These are phyloP conservation scores for Diplocarpon mali DNA, from an alignment of 2,329 filamentous ascomycete species.

Conservation along the genomic window DNA sequence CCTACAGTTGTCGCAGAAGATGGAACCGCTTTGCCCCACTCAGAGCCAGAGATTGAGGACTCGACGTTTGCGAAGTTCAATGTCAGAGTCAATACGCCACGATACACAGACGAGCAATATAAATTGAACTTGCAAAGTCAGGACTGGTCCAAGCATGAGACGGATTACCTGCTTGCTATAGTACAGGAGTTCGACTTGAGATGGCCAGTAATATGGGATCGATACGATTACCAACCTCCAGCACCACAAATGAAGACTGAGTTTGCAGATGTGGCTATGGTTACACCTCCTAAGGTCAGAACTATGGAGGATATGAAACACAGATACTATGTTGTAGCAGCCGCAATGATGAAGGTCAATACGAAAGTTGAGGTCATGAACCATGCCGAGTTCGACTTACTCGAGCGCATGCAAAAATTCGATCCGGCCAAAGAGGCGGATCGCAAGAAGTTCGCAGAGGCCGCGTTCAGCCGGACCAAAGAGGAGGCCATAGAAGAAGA, in stretches of 20 bases:
- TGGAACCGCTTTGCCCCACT: slow-evolving; percentile 30
- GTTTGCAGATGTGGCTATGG: slow-evolving; percentile 38
- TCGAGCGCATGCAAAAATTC: slow-evolving; percentile 80
- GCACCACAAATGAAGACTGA: slow-evolving; percentile 33
- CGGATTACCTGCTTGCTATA: slow-evolving; percentile 74
- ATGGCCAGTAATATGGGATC: slow-evolving; percentile 86
- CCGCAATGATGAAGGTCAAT: slow-evolving; percentile 68
- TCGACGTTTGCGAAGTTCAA: slow-evolving; percentile 79
- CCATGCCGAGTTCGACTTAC: slow-evolving; percentile 66
- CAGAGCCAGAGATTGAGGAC: slow-evolving; percentile 37
- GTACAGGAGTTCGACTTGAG: slow-evolving; percentile 73
- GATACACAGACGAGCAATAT: slow-evolving; percentile 84
- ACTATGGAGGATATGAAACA: slow-evolving; percentile 85
- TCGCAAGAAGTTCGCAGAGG: slow-evolving; percentile 76
- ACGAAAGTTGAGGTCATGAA: slow-evolving; percentile 83
- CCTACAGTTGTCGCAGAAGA: slow-evolving; percentile 30
- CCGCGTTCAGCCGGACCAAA: slow-evolving; percentile 65
- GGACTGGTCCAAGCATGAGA: slow-evolving; percentile 88
- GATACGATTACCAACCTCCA: slow-evolving; percentile 63
- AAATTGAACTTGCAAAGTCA: slow-evolving; percentile 57
- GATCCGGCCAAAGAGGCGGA: slow-evolving; percentile 67
- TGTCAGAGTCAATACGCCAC: slow-evolving; percentile 63
- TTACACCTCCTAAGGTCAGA: slow-evolving; percentile 41
- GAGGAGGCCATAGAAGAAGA: slow-evolving; percentile 92
- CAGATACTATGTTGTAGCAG: slow-evolving; percentile 79